Percentiles rank a stretch among this genome's conserved stretches.
Evolutionary conservation across 805 yeast species (phyloP).

Genomic region (Kodamaea restingae): DNA sequence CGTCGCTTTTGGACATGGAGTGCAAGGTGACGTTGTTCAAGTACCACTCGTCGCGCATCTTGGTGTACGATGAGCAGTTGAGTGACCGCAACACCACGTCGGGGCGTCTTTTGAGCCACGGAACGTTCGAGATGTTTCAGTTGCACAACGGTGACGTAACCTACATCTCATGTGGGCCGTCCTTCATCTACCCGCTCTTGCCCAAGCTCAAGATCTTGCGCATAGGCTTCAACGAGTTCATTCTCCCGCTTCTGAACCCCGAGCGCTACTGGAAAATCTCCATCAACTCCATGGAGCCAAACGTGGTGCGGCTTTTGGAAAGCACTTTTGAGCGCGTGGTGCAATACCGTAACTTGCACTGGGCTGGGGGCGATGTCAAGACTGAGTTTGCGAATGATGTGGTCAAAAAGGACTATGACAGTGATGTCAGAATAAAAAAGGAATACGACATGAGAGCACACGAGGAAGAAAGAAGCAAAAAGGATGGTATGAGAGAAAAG

Average conservation of each 20-base stretch:
- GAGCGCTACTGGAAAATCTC: conserved; percentile 67
- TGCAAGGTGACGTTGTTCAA: conserved; percentile 35
- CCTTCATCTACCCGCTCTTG: conserved; percentile 69
- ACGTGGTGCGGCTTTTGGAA: conserved; percentile 26
- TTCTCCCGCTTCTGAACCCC: conserved; percentile 68
- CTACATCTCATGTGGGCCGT: conserved; percentile 60
- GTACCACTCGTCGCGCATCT: conserved; percentile 28
- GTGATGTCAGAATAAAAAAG: too few relatives aligned
- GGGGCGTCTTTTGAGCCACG: conserved; percentile 57
- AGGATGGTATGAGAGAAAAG: too few relatives aligned
- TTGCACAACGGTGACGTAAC: conserved; percentile 54
- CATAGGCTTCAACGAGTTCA: conserved; percentile 44
- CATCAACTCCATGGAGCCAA: conserved; percentile 29
- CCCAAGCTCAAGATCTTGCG: conserved; percentile 60
- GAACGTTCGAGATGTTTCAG: conserved; percentile 56
- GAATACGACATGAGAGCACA: too few relatives aligned
- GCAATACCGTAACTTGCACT: conserved; percentile 38
- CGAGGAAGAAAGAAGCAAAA: too few relatives aligned
- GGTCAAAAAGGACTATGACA: neutral
- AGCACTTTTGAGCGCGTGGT: conserved; percentile 38
- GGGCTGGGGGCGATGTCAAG: neutral
- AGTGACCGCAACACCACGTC: conserved; percentile 16
- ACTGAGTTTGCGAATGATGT: neutral
- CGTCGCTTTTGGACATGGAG: conserved; percentile 24
- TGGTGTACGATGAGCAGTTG: conserved; percentile 35